Evolutionary conservation across 768 basidiomycete genomes (phyloP).

Genomic region (Lentinula raphanica): DNA sequence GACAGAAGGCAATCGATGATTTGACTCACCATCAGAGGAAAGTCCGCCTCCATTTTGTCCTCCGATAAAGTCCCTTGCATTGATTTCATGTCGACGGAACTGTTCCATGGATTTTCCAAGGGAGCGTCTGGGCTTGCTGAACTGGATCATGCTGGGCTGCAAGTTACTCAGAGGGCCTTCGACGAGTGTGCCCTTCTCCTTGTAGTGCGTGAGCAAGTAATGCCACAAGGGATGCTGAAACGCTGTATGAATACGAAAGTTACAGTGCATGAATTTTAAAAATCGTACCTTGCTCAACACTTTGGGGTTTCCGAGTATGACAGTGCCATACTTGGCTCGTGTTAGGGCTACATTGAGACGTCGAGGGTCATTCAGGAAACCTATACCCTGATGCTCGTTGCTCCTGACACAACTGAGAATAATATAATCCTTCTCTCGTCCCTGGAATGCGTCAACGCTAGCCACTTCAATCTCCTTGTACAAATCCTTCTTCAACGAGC

Average conservation of each 20-base stretch:
- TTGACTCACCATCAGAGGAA: conserved; percentile 41
- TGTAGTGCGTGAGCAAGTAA: conserved; percentile 96
- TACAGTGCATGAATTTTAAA: background rate
- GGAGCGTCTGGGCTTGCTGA: conserved; percentile 92
- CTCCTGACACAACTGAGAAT: conserved; percentile 96
- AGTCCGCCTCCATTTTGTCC: conserved; percentile 29
- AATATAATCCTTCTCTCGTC: conserved; percentile 99
- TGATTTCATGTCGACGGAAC: conserved; percentile 90
- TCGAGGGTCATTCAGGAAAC: conserved; percentile 96
- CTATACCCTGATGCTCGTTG: conserved; percentile 99
- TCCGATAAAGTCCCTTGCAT: conserved; percentile 72
- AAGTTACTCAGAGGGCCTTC: conserved; percentile 96
- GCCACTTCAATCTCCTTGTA: conserved; percentile 99
- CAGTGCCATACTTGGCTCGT: conserved; percentile 95
- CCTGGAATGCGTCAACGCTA: conserved; percentile 98
- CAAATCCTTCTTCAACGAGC: conserved; percentile 96
- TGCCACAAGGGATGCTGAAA: conserved; percentile 95
- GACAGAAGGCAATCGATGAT: background rate
- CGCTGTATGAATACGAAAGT: conserved; percentile 7
- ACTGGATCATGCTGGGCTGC: conserved; percentile 98
- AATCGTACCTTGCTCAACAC: conserved; percentile 89
- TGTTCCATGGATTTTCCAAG: conserved; percentile 88
- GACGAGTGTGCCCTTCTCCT: conserved; percentile 89
- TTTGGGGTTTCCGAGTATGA: conserved; percentile 99
- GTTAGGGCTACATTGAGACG: conserved; percentile 96